Conservation (phyloP, 208 protist species). For the Crithidia sp. region DNA sequence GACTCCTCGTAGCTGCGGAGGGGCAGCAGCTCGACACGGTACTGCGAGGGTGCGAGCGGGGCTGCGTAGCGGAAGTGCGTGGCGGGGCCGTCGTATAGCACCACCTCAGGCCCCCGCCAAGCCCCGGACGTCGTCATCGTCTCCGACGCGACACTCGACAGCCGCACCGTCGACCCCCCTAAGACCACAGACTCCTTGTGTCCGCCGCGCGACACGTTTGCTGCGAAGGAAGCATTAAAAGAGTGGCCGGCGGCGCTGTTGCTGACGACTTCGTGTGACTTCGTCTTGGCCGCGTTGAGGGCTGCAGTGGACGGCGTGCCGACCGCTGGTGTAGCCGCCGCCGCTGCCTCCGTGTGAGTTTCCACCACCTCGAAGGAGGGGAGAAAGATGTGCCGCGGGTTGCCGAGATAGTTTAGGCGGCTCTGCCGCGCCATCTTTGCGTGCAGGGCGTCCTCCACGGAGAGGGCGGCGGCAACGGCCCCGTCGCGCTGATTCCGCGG, state of each 20-base stretch:
- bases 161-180: background rate
- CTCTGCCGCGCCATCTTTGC: constrained; percentile 50
- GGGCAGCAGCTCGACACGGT: constrained; percentile 47
- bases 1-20: constrained; percentile 36
- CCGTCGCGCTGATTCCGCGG: constrained; percentile 24
- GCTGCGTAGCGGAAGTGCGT: constrained; percentile 51
- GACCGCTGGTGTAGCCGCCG: background rate
- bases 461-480: constrained; percentile 22
- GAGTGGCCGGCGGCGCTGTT: constrained; percentile 2
- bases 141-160: background rate
- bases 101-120: constrained; percentile 9
- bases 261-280: background rate
- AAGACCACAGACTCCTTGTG: constrained; percentile 3
- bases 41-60: constrained; percentile 40
- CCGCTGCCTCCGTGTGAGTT: constrained; percentile 6
- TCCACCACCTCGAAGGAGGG: constrained; percentile 38
- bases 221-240: background rate
- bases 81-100: constrained; percentile 45
- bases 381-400: constrained; percentile 57
- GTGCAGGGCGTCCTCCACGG: constrained; percentile 48
- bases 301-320: background rate
- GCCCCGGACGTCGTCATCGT: background rate
- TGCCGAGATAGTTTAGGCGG: constrained; percentile 60
- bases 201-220: background rate
- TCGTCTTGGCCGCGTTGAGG: background rate